phyloP scores from a whole-genome alignment of 2,329 filamentous ascomycete species.

The Ophiocordyceps camponoti-rufipedis region DNA sequence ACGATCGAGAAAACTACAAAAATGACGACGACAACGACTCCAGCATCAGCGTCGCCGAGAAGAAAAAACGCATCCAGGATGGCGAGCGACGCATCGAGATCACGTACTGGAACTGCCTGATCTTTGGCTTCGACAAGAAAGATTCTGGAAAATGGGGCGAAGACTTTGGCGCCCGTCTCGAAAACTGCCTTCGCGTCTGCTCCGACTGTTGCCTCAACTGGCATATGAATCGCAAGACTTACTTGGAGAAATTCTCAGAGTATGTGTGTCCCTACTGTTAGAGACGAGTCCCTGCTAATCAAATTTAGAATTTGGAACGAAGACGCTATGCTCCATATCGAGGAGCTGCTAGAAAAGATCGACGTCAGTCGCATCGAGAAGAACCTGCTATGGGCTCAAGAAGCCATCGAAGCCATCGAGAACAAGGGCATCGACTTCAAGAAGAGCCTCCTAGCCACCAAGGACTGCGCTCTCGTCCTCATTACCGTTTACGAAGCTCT shows the following conservation, averaged over 20 bases:
- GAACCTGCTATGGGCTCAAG: conserved; percentile 37
- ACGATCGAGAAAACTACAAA: conserved; percentile 45
- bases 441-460: conserved; percentile 24
- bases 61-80: conserved; percentile 33
- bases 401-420: conserved; percentile 34
- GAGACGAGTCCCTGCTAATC: conserved; percentile 6
- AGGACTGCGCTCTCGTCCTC: conserved; percentile 38
- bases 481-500: conserved; percentile 76
- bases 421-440: conserved; percentile 26
- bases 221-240: conserved; percentile 47
- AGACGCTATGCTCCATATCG: conserved; percentile 30
- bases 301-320: conserved; percentile 24
- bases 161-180: conserved; percentile 38
- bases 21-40: conserved; percentile 28
- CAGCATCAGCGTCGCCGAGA: conserved; percentile 29
- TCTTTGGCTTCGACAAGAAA: conserved; percentile 47
- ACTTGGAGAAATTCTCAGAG: conserved; percentile 44
- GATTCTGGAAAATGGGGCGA: conserved; percentile 39
- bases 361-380: conserved; percentile 43
- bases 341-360: conserved; percentile 35
- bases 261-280: conserved; percentile 16
- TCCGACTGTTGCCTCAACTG: conserved; percentile 56
- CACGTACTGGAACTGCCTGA: conserved; percentile 48
- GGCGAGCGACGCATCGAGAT: conserved; percentile 37
- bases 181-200: conserved; percentile 42